phyloP scores from a whole-genome alignment of 495 filamentous ascomycete genomes.

The Hypoxylon lienhwacheense region DNA sequence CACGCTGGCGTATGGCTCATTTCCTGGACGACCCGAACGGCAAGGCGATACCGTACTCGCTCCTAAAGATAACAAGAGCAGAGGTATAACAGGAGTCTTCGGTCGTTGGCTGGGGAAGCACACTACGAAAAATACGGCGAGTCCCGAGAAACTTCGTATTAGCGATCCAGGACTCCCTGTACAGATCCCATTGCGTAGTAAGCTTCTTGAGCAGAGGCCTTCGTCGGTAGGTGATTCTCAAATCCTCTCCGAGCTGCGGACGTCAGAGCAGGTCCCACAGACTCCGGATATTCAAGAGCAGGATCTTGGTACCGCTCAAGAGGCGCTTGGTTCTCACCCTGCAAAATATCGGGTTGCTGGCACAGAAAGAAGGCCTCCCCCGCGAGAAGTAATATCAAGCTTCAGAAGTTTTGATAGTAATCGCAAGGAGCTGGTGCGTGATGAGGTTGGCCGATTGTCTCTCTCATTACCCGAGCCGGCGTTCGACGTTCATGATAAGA shows the following conservation, averaged over 20 bases:
- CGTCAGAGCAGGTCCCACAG: not conserved
- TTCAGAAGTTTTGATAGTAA: not conserved
- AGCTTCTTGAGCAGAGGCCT: not conserved
- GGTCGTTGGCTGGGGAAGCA: conserved; percentile 19
- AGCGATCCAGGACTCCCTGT: conserved; percentile 1
- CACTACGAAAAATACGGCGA: not conserved
- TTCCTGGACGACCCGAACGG: not conserved
- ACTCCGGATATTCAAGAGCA: not conserved
- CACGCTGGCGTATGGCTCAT: conserved; percentile 26
- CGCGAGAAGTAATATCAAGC: not conserved
- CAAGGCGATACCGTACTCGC: not conserved
- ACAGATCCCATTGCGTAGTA: not conserved
- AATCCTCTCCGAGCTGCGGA: not conserved
- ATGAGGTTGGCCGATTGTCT: not conserved
- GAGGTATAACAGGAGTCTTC: conserved; percentile 5
- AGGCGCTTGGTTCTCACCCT: conserved; percentile 20
- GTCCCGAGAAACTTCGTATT: conserved; percentile 4
- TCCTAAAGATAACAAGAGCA: conserved; percentile 4
- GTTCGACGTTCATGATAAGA: too few species aligned
- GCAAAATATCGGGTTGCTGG: not conserved
- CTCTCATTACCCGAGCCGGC: not conserved
- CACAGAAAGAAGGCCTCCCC: not conserved
- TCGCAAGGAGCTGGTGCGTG: not conserved
- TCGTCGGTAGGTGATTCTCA: not conserved
- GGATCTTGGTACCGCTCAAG: conserved; percentile 6